These are phyloP conservation scores for Parsonsia alboflavescens DNA, from an alignment of 257 asterid genomes.

Conservation along the genomic window DNA sequence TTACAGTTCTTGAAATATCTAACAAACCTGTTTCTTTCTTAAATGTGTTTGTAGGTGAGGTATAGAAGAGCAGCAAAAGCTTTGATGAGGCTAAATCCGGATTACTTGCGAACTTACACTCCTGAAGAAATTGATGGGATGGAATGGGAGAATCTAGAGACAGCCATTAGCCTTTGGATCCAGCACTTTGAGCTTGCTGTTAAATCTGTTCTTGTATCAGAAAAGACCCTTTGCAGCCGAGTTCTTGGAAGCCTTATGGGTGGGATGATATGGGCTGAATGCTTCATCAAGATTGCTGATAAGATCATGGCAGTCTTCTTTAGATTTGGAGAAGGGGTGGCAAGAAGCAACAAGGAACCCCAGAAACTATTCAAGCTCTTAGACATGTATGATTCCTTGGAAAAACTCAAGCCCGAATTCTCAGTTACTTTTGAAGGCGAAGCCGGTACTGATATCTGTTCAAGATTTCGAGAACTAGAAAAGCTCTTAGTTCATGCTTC, in stretches of 20 bases:
- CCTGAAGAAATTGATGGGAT: constrained; percentile 69
- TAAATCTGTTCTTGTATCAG: constrained; percentile 49
- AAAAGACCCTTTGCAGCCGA: constrained; percentile 50
- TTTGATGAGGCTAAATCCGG: constrained; percentile 63
- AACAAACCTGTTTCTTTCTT: too few relatives aligned
- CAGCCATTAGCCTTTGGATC: constrained; percentile 68
- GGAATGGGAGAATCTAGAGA: constrained; percentile 72
- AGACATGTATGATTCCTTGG: constrained; percentile 66
- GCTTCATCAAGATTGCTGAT: constrained; percentile 74
- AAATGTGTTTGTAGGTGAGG: constrained; percentile 25
- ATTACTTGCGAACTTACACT: constrained; percentile 56
- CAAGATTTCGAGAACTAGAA: constrained; percentile 59
- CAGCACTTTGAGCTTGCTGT: constrained; percentile 62
- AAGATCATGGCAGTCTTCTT: constrained; percentile 92
- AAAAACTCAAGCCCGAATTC: constrained; percentile 47
- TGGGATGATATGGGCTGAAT: constrained; percentile 58
- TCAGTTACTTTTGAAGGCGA: constrained; percentile 47
- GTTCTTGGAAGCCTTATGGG: constrained; percentile 50
- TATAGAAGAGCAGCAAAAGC: constrained; percentile 88
- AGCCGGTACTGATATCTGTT: constrained; percentile 54
- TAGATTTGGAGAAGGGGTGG: constrained; percentile 81
- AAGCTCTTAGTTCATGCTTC: constrained; percentile 72
- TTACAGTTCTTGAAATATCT: neutral
- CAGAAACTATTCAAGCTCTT: constrained; percentile 82
- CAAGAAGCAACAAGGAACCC: constrained; percentile 71